Evolutionary conservation across 805 yeast species (phyloP), one percentile per base, ranked within the genome.

Genomic region (Metschnikowia dekortorum): DNA sequence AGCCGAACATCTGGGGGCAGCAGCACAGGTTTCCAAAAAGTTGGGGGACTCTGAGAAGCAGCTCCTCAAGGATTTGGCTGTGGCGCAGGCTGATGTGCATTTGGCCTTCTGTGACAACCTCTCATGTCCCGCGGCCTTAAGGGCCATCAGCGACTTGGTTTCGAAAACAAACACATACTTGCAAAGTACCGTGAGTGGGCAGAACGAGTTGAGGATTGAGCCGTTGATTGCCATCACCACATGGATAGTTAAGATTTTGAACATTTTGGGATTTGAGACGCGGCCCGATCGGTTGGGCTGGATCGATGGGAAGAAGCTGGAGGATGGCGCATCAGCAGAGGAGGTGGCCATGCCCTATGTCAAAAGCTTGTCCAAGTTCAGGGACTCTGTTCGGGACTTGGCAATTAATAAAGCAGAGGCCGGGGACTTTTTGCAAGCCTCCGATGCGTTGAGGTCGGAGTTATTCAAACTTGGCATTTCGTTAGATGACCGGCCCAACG

Each of bases 71-170:
- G 79, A 76, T 29, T 75, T 89, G 53, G 62, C 64, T 5, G 56
- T 57, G 1, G 71, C 88, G 11, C 84, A 87, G 63, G 65, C 63
- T 6, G 80, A 74, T 16, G 88, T 87, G 1, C 87, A 90, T 64
- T 74, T 68, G 18, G 87, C 96, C 1, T 87, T 94, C 71, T 85
- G 96, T 69, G 99, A 94, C 65, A 94, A 89, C 64, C 75, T 94
- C 55, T 70, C 91, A 3, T 86, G 94, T 1, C 94, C 96, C 22
- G 76, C 71, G 50, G 97, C 84, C 0, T 67, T 94, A 50, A 81
- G 85, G 55, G 63, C 73, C 1, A 60, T 94, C 45, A 70, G 79
- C 53, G 95, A 87, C 14, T 70, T 94, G 50, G 84, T 92, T 5
- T 80, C 85, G 31, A 77, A 75, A 50, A 63, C 88, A 7, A 92